phyloP scores from a whole-genome alignment of 257 asterid species.

The Salvia hispanica region DNA sequence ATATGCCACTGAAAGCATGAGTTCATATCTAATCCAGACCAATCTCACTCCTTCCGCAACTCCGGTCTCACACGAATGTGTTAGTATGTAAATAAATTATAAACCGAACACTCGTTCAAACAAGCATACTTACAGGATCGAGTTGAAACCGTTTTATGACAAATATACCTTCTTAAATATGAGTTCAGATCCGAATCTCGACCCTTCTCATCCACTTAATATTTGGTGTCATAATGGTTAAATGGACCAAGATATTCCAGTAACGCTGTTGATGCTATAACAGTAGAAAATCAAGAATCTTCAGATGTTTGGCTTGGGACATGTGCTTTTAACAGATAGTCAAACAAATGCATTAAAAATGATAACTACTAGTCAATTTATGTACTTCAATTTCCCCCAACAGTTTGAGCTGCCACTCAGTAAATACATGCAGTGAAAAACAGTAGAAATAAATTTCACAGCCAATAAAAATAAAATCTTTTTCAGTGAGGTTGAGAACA shows the following conservation, averaged over 20 bases:
- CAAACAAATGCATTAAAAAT: conserved; percentile 22
- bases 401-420: conserved; percentile 12
- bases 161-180: no score
- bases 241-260: conserved; percentile 1
- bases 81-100: no score
- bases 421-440: neutral
- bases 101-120: no score
- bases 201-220: no score
- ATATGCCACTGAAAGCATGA: no score
- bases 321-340: conserved; percentile 29
- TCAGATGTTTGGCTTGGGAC: conserved; percentile 28
- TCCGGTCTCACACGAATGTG: no score
- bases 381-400: conserved; percentile 19
- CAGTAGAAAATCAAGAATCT: conserved; percentile 25
- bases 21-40: no score
- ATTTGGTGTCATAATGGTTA: no score
- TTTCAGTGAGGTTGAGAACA: neutral
- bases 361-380: conserved; percentile 27
- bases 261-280: neutral
- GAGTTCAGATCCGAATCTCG: no score
- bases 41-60: no score
- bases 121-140: no score
- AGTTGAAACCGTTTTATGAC: no score
- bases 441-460: conserved; percentile 11
- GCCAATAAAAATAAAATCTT: neutral